Conservation (phyloP, 148 eudicot species). For the Simmondsia chinensis region DNA sequence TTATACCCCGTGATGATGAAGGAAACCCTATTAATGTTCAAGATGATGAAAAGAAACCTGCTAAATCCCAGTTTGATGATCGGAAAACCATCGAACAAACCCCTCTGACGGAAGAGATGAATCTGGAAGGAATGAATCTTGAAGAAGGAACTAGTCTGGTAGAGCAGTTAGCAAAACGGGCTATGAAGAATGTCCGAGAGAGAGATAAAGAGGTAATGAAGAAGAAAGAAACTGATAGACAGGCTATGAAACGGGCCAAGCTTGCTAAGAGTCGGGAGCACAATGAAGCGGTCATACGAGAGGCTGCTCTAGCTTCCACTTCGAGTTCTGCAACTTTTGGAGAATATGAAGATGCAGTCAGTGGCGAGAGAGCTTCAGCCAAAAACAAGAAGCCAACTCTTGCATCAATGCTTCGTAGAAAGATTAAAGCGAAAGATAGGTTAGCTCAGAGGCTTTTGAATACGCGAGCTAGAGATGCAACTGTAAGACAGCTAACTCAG, state of each 20-base stretch:
- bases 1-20: constrained; percentile 63
- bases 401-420: constrained; percentile 86
- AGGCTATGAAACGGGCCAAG: constrained; percentile 66
- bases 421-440: constrained; percentile 73
- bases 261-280: constrained; percentile 69
- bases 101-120: constrained; percentile 19
- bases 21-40: constrained; percentile 42
- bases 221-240: constrained; percentile 42
- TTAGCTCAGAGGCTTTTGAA: constrained; percentile 59
- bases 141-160: constrained; percentile 14
- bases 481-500: constrained; percentile 39
- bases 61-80: background rate
- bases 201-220: constrained; percentile 50
- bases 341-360: constrained; percentile 23
- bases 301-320: constrained; percentile 76
- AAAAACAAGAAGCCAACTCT: constrained; percentile 52
- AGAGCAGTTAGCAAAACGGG: constrained; percentile 50
- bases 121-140: constrained; percentile 12
- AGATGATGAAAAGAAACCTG: constrained; percentile 9
- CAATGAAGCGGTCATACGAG: constrained; percentile 62
- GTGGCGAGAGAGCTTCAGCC: constrained; percentile 15
- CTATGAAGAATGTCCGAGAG: constrained; percentile 66
- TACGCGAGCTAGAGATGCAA: constrained; percentile 45
- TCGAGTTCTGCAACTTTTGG: constrained; percentile 44
- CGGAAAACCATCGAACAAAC: constrained; percentile 6